These are phyloP conservation scores for Ogataea trehaloabstinens DNA, from an alignment of 805 yeast genomes.

Conservation along the genomic window DNA sequence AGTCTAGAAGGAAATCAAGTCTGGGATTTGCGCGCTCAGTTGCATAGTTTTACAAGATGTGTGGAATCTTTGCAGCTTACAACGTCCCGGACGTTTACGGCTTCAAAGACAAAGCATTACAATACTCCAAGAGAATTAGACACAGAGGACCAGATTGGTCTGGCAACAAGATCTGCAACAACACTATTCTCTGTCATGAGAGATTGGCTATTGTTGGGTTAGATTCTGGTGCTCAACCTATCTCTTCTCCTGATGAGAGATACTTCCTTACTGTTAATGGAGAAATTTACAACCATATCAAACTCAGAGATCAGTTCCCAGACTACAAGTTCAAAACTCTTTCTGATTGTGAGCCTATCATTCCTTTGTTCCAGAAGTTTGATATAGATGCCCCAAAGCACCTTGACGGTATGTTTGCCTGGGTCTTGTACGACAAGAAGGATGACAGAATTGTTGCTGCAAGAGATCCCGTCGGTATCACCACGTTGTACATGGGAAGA, in stretches of 20 bases:
- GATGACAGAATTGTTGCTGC: slow-evolving; percentile 92
- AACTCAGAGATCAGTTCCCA: slow-evolving; percentile 70
- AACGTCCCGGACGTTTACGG: slow-evolving; percentile 74
- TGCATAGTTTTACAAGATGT: slow-evolving; percentile 69
- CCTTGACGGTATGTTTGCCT: slow-evolving; percentile 98
- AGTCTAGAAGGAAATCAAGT: too few species aligned
- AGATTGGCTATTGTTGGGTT: slow-evolving; percentile 97
- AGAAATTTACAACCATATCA: slow-evolving; percentile 96
- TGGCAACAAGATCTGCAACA: slow-evolving; percentile 78
- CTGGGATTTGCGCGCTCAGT: too few species aligned
- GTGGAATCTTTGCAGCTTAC: slow-evolving; percentile 96
- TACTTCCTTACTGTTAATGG: slow-evolving; percentile 88
- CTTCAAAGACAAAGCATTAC: slow-evolving; percentile 86
- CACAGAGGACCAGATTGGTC: slow-evolving; percentile 99
- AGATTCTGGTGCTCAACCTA: slow-evolving; percentile 98
- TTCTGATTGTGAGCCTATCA: slow-evolving; percentile 96
- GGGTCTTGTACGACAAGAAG: slow-evolving; percentile 81
- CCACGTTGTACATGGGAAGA: slow-evolving; percentile 94
- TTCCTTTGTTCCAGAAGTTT: slow-evolving; percentile 85
- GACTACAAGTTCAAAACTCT: slow-evolving; percentile 80
- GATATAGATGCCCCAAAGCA: slow-evolving; percentile 88
- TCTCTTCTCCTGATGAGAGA: slow-evolving; percentile 73
- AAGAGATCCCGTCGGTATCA: slow-evolving; percentile 97
- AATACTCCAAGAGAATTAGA: slow-evolving; percentile 87
- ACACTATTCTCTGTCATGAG: slow-evolving; percentile 87